A percentile compares a stretch with the other conserved stretches of the same genome.
These are phyloP conservation scores for Theileria luwenshuni DNA, from an alignment of 169 alveolate species.

Conservation along the genomic window DNA sequence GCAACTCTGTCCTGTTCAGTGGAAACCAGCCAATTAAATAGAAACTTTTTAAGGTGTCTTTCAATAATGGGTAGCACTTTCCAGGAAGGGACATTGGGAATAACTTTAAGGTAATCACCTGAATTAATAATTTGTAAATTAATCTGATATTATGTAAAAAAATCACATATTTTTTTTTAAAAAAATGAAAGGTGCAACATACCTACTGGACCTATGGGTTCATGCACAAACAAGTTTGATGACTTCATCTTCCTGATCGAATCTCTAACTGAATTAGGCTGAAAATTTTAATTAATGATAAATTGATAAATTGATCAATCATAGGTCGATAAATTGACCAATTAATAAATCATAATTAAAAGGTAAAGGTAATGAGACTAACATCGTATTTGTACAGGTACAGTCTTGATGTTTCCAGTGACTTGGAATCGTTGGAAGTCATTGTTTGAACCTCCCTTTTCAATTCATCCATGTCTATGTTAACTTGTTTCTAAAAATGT, in stretches of 20 bases:
- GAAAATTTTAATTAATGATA: neutral
- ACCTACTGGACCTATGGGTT: constrained; percentile 67
- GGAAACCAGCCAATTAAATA: constrained; percentile 54
- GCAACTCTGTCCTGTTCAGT: constrained; percentile 59
- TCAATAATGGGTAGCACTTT: constrained; percentile 56
- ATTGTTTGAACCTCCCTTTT: constrained; percentile 44
- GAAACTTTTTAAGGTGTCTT: constrained; percentile 44
- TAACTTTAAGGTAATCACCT: constrained; percentile 58
- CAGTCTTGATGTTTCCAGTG: neutral
- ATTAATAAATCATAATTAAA: neutral
- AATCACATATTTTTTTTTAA: neutral
- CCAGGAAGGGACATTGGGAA: constrained; percentile 52
- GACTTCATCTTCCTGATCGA: constrained; percentile 28
- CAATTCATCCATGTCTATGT: constrained; percentile 49
- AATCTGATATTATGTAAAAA: too few relatives aligned
- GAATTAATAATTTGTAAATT: neutral
- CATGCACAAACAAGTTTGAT: constrained; percentile 21
- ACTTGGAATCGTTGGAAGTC: neutral
- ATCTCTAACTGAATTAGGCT: constrained; percentile 32
- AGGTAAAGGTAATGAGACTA: neutral
- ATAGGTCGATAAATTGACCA: too few relatives aligned
- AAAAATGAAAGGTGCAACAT: neutral
- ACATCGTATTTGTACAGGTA: constrained; percentile 51
- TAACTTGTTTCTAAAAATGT: constrained; percentile 16
- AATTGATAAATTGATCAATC: too few relatives aligned